These are phyloP conservation scores for Prunus armeniaca DNA, from an alignment of 306 rosid genomes.

Conservation along the genomic window DNA sequence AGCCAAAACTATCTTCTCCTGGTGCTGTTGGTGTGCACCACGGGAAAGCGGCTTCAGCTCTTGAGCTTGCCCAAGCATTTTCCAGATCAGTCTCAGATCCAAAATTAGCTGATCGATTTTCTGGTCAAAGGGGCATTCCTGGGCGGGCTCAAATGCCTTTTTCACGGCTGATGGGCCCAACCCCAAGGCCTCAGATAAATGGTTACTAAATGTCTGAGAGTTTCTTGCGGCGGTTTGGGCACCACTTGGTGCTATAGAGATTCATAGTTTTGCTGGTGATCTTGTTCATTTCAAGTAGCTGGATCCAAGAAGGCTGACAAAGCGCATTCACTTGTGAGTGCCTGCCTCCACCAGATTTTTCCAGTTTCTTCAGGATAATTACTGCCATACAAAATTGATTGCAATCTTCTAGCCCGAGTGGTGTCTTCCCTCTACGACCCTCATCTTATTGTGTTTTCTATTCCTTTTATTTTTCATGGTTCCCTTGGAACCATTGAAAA, in stretches of 20 bases:
- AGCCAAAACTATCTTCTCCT: conserved; percentile 43
- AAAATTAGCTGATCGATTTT: conserved; percentile 41
- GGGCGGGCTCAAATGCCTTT: conserved; percentile 69
- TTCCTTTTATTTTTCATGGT: background rate
- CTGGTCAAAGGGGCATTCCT: conserved; percentile 53
- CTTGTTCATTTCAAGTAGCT: background rate
- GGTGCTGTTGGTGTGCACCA: conserved; percentile 42
- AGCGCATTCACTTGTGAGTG: conserved; percentile 1
- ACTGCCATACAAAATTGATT: conserved; percentile 22
- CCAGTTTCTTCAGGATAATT: conserved; percentile 23
- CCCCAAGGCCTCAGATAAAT: conserved; percentile 85
- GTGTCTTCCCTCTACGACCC: conserved; percentile 5
- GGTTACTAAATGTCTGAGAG: conserved; percentile 51
- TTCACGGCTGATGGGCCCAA: conserved; percentile 79
- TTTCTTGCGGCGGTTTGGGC: conserved; percentile 23
- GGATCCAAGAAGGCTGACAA: background rate
- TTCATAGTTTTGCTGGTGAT: conserved; percentile 4
- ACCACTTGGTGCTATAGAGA: conserved; percentile 1
- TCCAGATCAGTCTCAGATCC: conserved; percentile 86
- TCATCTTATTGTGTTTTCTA: conserved; percentile 17
- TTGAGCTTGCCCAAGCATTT: conserved; percentile 94
- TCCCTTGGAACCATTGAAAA: conserved; percentile 9
- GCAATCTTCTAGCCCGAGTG: conserved; percentile 25
- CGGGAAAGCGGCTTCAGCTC: conserved; percentile 82
- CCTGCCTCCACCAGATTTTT: conserved; percentile 13